Base-by-base conservation (phyloP, 106 monocot species). In the Dendrobium chrysotoxum region DNA sequence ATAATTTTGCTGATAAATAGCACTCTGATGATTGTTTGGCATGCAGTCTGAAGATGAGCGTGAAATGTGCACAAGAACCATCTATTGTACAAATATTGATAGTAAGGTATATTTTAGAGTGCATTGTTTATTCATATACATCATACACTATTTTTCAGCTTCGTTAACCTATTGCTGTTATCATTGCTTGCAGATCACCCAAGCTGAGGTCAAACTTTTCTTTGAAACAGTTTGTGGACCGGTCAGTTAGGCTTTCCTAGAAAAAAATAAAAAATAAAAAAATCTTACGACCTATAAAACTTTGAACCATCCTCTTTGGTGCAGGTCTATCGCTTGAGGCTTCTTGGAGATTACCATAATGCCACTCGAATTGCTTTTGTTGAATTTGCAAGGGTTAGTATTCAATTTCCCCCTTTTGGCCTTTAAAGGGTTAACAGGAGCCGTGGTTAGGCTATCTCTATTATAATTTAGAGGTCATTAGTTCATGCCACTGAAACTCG, bases 1-100 rank as follows among this genome's bases (percentile, higher is more conserved):
- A n/a, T 61, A 23, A 61, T 5, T 12, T 61, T 61, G 23, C 61
- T 23, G n/a, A 3, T 8, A 23, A 61, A 74, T 12, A 74, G 11
- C 39, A 72, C 1, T 12, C 26, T 76, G 47, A 45, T 45, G 13
- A 76, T 47, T 45, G 47, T 46, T 76, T 76, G 23, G 6, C 13
- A 40, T 74, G n/a, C 78, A 87, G 88, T 88, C 88, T 78, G 82
- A 82, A 77, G 88, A 88, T 88, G 88, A 88, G 75, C 85, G 88
- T 26, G 88, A 88, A 77, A 82, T 82, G 82, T 88, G 88, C 76
- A 75, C 82, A 42, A 82, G 88, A 55, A 88, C 88, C 73, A 82
- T 88, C 46, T 88, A 88, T 55, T 88, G 88, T 85, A 85, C 88
- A 80, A 88, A 88, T 80, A 88, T 88, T 77, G 88, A 88, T 77